phyloP scores from a whole-genome alignment of 1,284 basidiomycete species.

The Trichosporon asahii region DNA sequence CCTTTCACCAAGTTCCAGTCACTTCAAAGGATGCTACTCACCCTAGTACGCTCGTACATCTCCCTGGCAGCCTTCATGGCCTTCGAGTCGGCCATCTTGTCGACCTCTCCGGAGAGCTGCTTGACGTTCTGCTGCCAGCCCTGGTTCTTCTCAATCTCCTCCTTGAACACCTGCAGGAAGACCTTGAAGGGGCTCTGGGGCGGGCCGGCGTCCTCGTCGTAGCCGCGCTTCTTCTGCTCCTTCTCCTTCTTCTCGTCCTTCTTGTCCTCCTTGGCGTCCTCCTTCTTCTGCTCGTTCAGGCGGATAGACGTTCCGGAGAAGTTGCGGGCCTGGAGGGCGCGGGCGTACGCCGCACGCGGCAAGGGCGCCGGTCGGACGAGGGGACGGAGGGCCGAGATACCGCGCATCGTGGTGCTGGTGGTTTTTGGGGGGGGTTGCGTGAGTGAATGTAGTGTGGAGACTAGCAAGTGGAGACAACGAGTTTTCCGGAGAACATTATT shows the following conservation, averaged over 20 bases:
- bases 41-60: constrained; percentile 88
- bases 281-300: constrained; percentile 6
- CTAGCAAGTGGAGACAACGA: not conserved
- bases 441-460: not conserved
- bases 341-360: constrained; percentile 4
- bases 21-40: constrained; percentile 50
- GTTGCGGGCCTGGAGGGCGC: not conserved
- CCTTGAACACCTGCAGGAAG: constrained; percentile 88
- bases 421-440: not conserved
- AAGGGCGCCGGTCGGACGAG: constrained; percentile 3
- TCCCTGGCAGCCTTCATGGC: constrained; percentile 89
- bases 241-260: constrained; percentile 22
- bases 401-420: not conserved
- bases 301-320: not conserved
- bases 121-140: constrained; percentile 95
- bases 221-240: constrained; percentile 19
- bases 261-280: constrained; percentile 12
- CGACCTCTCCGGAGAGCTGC: constrained; percentile 94
- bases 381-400: constrained; percentile 6
- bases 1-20: no score
- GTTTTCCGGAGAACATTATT: not conserved
- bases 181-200: constrained; percentile 92
- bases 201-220: constrained; percentile 41
- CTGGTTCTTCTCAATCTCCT: constrained; percentile 88
- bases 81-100: constrained; percentile 93